Base-by-base conservation (phyloP, 2,329 filamentous ascomycete genomes). In the Ambrosiella beaveri region DNA sequence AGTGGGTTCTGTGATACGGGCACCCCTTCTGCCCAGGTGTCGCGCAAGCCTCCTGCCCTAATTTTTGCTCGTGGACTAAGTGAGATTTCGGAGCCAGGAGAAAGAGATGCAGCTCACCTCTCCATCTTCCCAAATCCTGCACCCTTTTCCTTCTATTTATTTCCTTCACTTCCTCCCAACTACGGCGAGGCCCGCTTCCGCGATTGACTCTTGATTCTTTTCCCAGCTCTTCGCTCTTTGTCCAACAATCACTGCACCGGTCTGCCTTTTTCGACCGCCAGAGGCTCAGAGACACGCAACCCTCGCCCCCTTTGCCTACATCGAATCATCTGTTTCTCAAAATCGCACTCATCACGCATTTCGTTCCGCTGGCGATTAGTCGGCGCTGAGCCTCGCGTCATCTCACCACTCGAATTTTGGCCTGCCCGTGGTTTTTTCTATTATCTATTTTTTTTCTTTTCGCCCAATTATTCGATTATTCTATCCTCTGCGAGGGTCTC, bases 11-110 rank as follows among this genome's bases (percentile, higher is more conserved):
- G 39, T 57, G 57, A 49, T 57, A 59, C 57, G 56, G 60, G 60
- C 54, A 59, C 54, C 53, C 60, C 54, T 54, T 39, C 19, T 52
- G 27, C 45, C 45, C 52, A 35, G 52, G 47, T 55, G 52, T 49
- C 53, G 54, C 37, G 58, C 52, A 39, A 39, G 45, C 38, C 38
- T 52, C 58, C 58, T 59, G 61, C 59, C 60, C 61, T 59, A 54
- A 57, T 61, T 60, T 60, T 61, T 61, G 59, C 62, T 63, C 62
- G 59, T 63, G 62, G 62, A 59, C 62, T 55, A 61, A 61, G 62
- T 62, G 58, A 62, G 57, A 61, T 63, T 47, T 52, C 54, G 58
- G 58, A 60, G 55, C 55, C 55, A 60, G 58, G 58, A 60, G 58
- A 60, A 60, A 55, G 58, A 60, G 58, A 60, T 60, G 58, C 55